Evolutionary conservation across 306 rosid species (phyloP), one percentile per base, ranked within the genome.

Genomic region (Quillaja saponaria): DNA sequence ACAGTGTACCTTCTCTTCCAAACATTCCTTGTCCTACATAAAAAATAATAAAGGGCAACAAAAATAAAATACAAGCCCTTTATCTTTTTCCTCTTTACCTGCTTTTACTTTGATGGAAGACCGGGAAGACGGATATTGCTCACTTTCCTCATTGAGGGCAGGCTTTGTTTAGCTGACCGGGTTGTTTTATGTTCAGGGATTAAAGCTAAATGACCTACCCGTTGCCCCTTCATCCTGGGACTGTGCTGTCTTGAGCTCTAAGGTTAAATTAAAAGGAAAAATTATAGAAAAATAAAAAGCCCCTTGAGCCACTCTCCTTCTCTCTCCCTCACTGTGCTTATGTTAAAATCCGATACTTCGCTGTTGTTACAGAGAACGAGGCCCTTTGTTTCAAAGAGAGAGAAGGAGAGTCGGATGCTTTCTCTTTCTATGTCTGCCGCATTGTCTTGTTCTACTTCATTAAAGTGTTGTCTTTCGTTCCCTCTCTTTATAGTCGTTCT

Each of bases 91-190:
- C 61, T 77, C 81, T 81, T 87, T 81, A 71, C 56, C 58, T 71
- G 82, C 92, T 86, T 89, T 89, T 72, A 67, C 90, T 88, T 91
- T 83, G 82, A 34, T 46, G 44, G 44, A 39, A 67, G 77, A 75
- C 1, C 64, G 69, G 69, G 83, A 55, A 55, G 64, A 63, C 57
- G 67, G 55, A 65, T 49, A 64, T 72, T 37, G 10, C 40, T 81
- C 81, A 69, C 92, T 88, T 84, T 91, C 88, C 95, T 86, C 94
- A 92, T 95, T 58, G 58, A 40, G 91, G 87, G 81, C 94, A 84
- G 90, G 79, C 95, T 81, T 87, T 87, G 73, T 69, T 63, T 64
- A 13, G 65, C 88, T 76, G 90, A 80, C 94, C 86, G 64, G 40
- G 49, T 76, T 73, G 74, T 80, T 66, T 80, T 71, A 34, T 47